Evolutionary conservation across 805 yeast species (phyloP), one percentile per base, ranked within the genome.

Genomic region (Candida stauntonica): DNA sequence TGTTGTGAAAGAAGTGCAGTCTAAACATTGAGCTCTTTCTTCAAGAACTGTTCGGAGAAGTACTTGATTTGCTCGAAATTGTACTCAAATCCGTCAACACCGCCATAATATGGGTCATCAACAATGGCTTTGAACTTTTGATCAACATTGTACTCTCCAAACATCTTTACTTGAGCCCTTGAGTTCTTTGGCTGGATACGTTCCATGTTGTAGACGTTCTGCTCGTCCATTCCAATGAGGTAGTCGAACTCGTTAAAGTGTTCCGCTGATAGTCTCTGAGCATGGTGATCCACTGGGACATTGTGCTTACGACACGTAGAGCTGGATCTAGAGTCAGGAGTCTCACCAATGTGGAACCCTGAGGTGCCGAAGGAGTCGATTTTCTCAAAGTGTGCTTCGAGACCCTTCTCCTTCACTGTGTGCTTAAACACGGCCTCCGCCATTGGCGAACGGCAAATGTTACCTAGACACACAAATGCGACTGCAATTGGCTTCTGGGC

Each of bases 361-460:
- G 85, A 78, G 1, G 97, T 87, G 13, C 97, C 98, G 61, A 80
- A 89, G 1, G 96, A 87, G 54, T 89, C 96, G 23, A 87, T 80
- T 14, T 56, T 56, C 0, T 64, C 56, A 44, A 88, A 75, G n/a
- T 55, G 55, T 14, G 57, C 61, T 24, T 44, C 54, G 20, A 66
- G 46, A 0, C 81, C 80, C 16, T 62, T 59, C 31, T 74, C 57
- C 30, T 75, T 59, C 8, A 86, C 94, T 13, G 67, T 65, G 42
- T 85, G 77, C 33, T 67, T 69, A 63, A 89, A 87, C 1, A 88
- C 86, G 0, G 96, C 96, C 57, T 91, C 97, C 0, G 98, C 97
- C 98, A 89, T 91, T 12, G 98, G 98, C 2, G 96, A 87, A 34
- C 97, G 89, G 56, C 97, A 88, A 17, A 86, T 86, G 60, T 89